Evolutionary conservation across 768 basidiomycete genomes (phyloP).

Genomic region (Pulveroboletus sp.): DNA sequence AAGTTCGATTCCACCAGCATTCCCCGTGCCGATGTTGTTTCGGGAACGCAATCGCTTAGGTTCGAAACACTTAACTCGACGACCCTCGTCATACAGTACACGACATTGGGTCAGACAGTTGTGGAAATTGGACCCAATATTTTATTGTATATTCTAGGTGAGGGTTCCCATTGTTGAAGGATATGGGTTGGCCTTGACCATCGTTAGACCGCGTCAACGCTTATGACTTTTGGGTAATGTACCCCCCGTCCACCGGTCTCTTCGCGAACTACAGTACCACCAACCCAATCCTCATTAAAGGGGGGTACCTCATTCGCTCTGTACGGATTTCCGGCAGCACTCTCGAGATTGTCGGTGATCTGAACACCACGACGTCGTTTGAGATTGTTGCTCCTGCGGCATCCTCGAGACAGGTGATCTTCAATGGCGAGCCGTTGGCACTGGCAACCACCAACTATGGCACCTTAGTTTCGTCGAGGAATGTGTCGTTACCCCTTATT

Average conservation of each 20-base stretch:
- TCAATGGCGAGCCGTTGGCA: slow-evolving; percentile 37
- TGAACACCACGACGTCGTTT: slow-evolving; percentile 39
- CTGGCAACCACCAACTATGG: slow-evolving; percentile 39
- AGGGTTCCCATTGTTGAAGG: slow-evolving; percentile 2
- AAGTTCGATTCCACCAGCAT: slow-evolving; percentile 26
- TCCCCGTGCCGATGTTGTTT: slow-evolving; percentile 22
- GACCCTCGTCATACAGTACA: slow-evolving; percentile 41
- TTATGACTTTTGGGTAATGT: slow-evolving; percentile 49
- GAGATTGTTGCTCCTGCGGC: slow-evolving; percentile 45
- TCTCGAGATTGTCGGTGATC: slow-evolving; percentile 42
- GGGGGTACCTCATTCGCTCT: slow-evolving; percentile 44
- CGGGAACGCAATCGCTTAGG: slow-evolving; percentile 29
- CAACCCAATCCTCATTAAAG: slow-evolving; percentile 44
- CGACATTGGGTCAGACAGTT: slow-evolving; percentile 43
- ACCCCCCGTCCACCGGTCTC: slow-evolving; percentile 34
- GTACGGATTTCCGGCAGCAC: slow-evolving; percentile 32
- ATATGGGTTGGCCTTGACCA: not conserved
- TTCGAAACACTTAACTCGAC: slow-evolving; percentile 33
- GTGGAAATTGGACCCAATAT: slow-evolving; percentile 38
- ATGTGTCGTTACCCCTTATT: slow-evolving; percentile 9
- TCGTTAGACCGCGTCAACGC: slow-evolving; percentile 42
- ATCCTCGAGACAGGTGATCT: slow-evolving; percentile 36
- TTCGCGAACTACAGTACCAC: slow-evolving; percentile 35
- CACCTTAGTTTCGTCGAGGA: slow-evolving; percentile 30
- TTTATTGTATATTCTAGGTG: slow-evolving; percentile 44